A percentile compares a stretch with the other conserved stretches of the same genome.
Evolutionary conservation across 2,329 filamentous ascomycete genomes (phyloP).

Genomic region (Pseudocercospora cruenta): DNA sequence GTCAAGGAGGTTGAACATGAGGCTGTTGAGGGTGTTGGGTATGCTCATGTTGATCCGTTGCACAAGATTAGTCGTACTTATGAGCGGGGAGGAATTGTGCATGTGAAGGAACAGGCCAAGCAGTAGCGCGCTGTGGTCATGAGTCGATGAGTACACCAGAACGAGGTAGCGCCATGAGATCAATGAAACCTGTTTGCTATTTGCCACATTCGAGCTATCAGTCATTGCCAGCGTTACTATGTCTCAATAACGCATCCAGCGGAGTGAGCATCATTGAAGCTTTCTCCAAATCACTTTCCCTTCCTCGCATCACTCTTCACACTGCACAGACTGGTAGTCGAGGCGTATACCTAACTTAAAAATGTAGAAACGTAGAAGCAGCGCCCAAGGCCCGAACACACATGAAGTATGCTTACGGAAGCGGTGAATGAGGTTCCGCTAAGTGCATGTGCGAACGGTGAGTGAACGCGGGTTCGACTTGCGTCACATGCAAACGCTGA

Average conservation of each 20-base stretch:
- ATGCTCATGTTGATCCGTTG: conserved; percentile 25
- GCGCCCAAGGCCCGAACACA: no score
- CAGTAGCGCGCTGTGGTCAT: neutral
- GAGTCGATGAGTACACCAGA: neutral
- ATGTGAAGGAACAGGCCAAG: neutral
- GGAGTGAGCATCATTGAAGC: no score
- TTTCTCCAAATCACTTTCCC: no score
- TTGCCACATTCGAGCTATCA: neutral
- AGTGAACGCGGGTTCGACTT: neutral
- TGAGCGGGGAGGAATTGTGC: conserved; percentile 10
- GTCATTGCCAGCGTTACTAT: no score
- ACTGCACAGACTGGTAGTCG: no score
- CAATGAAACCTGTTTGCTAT: neutral
- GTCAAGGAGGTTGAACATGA: conserved; percentile 14
- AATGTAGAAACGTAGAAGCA: no score
- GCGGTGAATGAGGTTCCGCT: neutral
- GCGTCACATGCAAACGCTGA: neutral
- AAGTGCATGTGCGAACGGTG: neutral
- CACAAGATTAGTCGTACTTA: conserved; percentile 19
- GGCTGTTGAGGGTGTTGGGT: conserved; percentile 17
- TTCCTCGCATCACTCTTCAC: no score
- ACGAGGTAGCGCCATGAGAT: neutral
- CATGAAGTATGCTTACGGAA: no score
- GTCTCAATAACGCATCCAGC: no score
- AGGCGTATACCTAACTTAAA: no score